Evolutionary conservation across 768 basidiomycete species (phyloP), one percentile per base, ranked within the genome.

Genomic region (Leucocoprinus birnbaumii): DNA sequence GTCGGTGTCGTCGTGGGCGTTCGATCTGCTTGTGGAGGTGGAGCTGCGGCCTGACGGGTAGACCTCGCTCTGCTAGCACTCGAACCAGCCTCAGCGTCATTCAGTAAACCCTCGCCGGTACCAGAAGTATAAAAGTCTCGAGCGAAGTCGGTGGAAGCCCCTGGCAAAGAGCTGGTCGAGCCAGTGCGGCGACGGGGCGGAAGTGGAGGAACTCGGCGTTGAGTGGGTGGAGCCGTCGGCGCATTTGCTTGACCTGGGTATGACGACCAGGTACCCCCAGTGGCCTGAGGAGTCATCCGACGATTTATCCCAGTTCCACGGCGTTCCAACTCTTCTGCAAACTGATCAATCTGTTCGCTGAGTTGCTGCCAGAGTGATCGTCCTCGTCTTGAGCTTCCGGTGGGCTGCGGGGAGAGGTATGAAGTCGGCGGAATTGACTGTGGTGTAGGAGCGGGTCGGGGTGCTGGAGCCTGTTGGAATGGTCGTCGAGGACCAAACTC

Each of bases 401-500:
- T 50, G 27, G 55, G 40, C 18, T 50, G 45, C 9, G 56, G 49
- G 26, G 51, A 42, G 21, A 45, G 6, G 35, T 35, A 48, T 16
- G 40, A 44, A 45, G 25, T 40, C 48, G 21, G 31, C 49, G 59
- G n/a, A n/a, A n/a, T n/a, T 27, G 19, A 50, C 42, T 51, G 45
- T 24, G 48, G 21, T 57, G 47, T 26, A 46, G 57, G 11, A 53
- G 31, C 8, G 45, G 59, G 46, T 40, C 52, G 51, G 19, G 57
- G 51, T 13, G 55, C 56, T 11, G 56, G 57, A 47, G 65, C 61
- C 8, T 61, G 71, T 61, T 86, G 85, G 61, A 86, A 89, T 0
- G 88, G 85, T 11, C 86, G 62, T 3, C 68, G 52, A 0, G 88
- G 89, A 0, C 89, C 88, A 18, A 77, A 68, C 51, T 87, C 82